Conservation (phyloP, 2,329 filamentous ascomycete genomes). For the Microdochium bolleyi region DNA sequence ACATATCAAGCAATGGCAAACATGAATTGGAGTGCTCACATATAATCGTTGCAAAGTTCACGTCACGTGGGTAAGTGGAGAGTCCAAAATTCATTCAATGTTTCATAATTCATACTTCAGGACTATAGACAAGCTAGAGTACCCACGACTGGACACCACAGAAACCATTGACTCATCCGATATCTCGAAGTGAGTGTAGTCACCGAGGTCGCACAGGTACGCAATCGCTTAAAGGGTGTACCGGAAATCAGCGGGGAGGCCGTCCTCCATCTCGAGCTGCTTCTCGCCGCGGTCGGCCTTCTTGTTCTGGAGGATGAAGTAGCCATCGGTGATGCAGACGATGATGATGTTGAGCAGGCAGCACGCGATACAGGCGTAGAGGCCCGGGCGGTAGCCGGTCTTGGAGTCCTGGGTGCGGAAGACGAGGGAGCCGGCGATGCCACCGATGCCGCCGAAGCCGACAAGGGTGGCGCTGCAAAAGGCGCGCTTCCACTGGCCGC, state of each 20-base stretch:
- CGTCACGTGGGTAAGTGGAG: too few relatives aligned
- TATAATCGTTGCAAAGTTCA: too few relatives aligned
- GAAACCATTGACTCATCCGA: neutral
- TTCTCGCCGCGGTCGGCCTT: slow-evolving; percentile 46
- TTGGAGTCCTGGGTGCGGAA: slow-evolving; percentile 53
- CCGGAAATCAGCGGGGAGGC: neutral
- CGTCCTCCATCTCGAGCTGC: slow-evolving; percentile 34
- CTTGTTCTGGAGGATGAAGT: slow-evolving; percentile 34
- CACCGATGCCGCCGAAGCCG: slow-evolving; percentile 69
- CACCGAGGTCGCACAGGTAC: neutral
- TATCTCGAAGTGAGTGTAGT: too few relatives aligned
- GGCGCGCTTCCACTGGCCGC: slow-evolving; percentile 82
- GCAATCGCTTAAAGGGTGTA: neutral
- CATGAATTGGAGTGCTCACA: too few relatives aligned
- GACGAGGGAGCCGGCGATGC: slow-evolving; percentile 67
- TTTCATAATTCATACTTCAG: too few relatives aligned
- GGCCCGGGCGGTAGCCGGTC: slow-evolving; percentile 41
- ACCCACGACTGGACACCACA: neutral
- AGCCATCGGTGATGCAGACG: slow-evolving; percentile 29
- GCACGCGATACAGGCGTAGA: slow-evolving; percentile 47
- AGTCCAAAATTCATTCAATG: too few relatives aligned
- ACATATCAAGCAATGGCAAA: neutral
- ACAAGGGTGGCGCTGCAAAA: slow-evolving; percentile 71
- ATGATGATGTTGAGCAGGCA: slow-evolving; percentile 36
- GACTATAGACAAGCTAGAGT: too few relatives aligned